Evolutionary conservation across 208 protist genomes (phyloP), one percentile per base, ranked within the genome.

Genomic region (Leishmania gerbilli): DNA sequence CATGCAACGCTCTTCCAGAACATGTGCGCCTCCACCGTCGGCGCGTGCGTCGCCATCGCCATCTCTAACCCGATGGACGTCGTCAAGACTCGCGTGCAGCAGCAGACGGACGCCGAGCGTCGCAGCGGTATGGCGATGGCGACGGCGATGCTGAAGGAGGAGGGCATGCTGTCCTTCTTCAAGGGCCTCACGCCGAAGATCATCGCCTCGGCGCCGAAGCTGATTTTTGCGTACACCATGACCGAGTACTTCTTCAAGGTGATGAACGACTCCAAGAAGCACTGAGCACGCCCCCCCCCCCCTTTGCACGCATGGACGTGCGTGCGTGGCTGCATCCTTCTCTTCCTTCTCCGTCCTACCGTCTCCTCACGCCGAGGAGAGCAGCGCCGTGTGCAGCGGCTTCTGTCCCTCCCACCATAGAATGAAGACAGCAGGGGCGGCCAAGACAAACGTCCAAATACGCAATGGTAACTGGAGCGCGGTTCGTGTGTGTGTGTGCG

Each of bases 11-110:
- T 97, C 31, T 89, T 96, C 76, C 93, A 98, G 85, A 98, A 97
- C 87, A 88, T 95, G 81, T 91, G 88, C 84, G 91, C 95, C 76
- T 92, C 94, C 31, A 95, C 93, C 5, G 84, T 96, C 34, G 96
- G 96, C 45, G 91, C 92, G 37, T 95, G 91, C 80, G 76, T 93
- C 13, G 92, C 90, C 58, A 97, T 98, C 79, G 90, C 91, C 72
- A 83, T 98, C 74, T 93, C 95, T 6, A 96, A 94, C 90, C 96
- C 96, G 31, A 96, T 98, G 93, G 96, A 98, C 84, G 96, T 98
- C 40, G 86, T 98, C 55, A 98, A 98, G 88, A 98, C 95, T n/a
- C 95, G 95, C 51, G 93, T 98, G 84, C 96, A 98, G 88, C 88
- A 86, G 58, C 85, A 91, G 76, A 91, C 89, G 42, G 90, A 83